Percentiles rank a stretch among this genome's conserved stretches.
These are phyloP conservation scores for Suillus variegatus DNA, from an alignment of 768 basidiomycete species.

Conservation along the genomic window DNA sequence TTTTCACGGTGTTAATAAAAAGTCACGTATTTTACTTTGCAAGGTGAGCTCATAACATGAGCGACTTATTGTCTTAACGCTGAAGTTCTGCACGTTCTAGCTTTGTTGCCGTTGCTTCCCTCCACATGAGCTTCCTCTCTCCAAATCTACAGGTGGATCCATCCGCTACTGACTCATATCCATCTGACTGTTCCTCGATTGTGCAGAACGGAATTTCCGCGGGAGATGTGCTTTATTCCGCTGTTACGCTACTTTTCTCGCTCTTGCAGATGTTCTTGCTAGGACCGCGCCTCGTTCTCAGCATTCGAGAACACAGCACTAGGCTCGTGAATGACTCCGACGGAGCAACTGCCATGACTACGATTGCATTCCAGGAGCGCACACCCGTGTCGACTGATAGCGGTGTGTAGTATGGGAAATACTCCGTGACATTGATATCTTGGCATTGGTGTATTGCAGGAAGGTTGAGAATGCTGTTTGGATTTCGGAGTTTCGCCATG, in stretches of 20 bases:
- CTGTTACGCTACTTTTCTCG: background rate
- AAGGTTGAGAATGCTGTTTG: background rate
- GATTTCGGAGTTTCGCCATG: background rate
- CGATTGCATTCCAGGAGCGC: background rate
- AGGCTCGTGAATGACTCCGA: background rate
- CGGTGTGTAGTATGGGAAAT: background rate
- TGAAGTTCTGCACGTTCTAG: background rate
- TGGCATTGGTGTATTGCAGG: background rate
- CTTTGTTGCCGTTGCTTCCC: background rate
- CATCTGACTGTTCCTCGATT: too few relatives aligned
- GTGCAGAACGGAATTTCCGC: background rate
- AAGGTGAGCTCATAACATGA: background rate
- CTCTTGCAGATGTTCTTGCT: background rate
- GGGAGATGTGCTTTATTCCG: background rate
- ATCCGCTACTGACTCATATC: background rate
- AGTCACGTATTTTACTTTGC: background rate
- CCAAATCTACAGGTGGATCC: background rate
- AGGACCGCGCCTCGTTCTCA: background rate
- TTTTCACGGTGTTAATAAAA: background rate
- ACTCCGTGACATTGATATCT: background rate
- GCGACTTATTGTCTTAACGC: background rate
- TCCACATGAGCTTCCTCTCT: background rate
- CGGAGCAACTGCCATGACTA: background rate
- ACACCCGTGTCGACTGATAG: background rate
- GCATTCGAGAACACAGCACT: background rate